Evolutionary conservation across 768 basidiomycete species (phyloP).

Genomic region (Podaxis rugospora): DNA sequence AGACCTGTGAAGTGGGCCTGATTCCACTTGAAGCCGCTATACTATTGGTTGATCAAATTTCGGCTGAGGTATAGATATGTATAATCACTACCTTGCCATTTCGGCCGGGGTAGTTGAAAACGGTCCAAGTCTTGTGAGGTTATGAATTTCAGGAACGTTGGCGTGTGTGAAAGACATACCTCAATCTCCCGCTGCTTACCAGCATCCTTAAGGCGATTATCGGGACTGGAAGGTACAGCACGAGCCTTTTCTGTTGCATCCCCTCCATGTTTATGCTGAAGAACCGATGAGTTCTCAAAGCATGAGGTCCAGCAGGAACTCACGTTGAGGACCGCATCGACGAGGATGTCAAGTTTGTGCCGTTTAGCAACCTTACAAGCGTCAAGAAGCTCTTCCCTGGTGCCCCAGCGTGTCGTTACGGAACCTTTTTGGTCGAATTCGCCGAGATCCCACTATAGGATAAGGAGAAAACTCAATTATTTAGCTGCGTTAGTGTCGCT

Average conservation of each 20-base stretch:
- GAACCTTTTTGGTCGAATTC: constrained; percentile 79
- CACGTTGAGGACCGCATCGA: constrained; percentile 91
- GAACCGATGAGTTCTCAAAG: constrained; percentile 4
- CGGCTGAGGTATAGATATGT: background rate
- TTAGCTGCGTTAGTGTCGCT: constrained; percentile 11
- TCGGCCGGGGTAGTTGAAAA: constrained; percentile 79
- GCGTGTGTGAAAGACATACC: constrained; percentile 30
- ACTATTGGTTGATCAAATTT: constrained; percentile 28
- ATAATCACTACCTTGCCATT: constrained; percentile 50
- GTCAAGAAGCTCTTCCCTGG: constrained; percentile 68
- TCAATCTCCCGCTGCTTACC: constrained; percentile 63
- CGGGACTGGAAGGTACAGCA: constrained; percentile 66
- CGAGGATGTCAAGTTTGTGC: constrained; percentile 68
- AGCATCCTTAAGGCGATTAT: constrained; percentile 59
- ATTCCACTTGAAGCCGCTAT: constrained; percentile 69
- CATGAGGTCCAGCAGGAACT: constrained; percentile 13
- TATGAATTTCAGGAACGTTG: background rate
- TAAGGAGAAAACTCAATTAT: background rate
- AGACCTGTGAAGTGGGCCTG: constrained; percentile 77
- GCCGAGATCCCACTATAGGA: constrained; percentile 75
- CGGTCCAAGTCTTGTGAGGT: constrained; percentile 69
- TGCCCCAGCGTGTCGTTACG: constrained; percentile 80
- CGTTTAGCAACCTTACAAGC: constrained; percentile 67
- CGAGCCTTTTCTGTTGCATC: constrained; percentile 68
- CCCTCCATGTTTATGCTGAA: constrained; percentile 80